Base-by-base conservation (phyloP, 1,284 basidiomycete species). In the Butyriboletus appendiculatus region DNA sequence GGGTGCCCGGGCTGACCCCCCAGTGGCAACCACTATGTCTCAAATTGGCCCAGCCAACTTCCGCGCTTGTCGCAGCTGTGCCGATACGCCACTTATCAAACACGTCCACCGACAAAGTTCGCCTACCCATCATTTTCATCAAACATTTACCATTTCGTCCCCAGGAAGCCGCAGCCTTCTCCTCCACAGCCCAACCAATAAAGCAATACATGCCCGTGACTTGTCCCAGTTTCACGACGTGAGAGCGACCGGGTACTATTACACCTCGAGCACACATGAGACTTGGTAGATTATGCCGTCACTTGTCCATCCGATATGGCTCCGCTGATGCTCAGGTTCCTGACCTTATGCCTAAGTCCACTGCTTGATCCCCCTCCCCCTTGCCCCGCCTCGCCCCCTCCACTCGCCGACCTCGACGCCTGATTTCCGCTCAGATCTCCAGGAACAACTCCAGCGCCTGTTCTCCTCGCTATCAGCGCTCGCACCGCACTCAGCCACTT, bases 401-500 rank as follows among this genome's bases (percentile, higher is more conserved):
- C 67, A 34, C 45, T 64, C 51, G 52, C 55, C n/a, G 53, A 53
- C 55, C 59, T 59, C 35, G 56, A 33, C 1, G 37, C 48, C 51
- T 62, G 62, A 45, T 70, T 56, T 22, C 53, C 58, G 28, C 67
- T 61, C 45, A 66, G 52, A 59, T 63, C 57, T 63, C 73, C 63
- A 50, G 76, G 72, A 10, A 76, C 74, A 20, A 74, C 74, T 15
- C 78, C 77, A 37, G 75, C 73, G 22, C 76, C 81, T 46, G 80
- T 78, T 65, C 90, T 75, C 53, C 90, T 78, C 14, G 88, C 88
- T 60, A 98, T 87, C 63, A 98, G 79, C 59, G 94, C 94, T 50
- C 94, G 87, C 44, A 99, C 84, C 10, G 96, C 94, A 43, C 94
- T 94, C 40, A 99, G 78, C 97, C 97, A 99, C 70, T 92, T 92